A percentile compares a stretch with the other conserved stretches of the same genome.
Conservation (phyloP, 805 yeast species). For the Priceomyces carsonii region DNA sequence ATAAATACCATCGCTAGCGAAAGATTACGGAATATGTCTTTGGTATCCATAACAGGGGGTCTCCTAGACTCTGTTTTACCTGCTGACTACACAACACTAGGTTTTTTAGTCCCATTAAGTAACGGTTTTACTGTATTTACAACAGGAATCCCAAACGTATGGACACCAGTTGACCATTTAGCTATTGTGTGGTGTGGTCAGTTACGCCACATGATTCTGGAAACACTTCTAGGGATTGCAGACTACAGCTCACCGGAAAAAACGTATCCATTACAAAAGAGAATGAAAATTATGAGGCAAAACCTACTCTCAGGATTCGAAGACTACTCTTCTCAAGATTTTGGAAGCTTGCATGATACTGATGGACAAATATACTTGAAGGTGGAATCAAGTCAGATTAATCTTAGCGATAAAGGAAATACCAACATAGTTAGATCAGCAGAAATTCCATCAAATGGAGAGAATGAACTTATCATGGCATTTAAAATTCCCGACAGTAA, state of each 20-base stretch:
- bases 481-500: background rate
- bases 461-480: background rate
- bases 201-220: conserved; percentile 63
- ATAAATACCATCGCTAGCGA: conserved; percentile 35
- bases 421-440: no score
- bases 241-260: conserved; percentile 48
- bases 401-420: conserved; percentile 8
- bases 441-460: background rate
- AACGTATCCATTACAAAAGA: conserved; percentile 51
- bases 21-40: conserved; percentile 58
- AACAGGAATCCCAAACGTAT: conserved; percentile 84
- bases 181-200: conserved; percentile 98
- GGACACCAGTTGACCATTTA: conserved; percentile 93
- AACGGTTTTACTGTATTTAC: conserved; percentile 85
- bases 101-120: conserved; percentile 66
- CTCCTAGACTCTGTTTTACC: conserved; percentile 74
- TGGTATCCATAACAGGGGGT: conserved; percentile 92
- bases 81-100: conserved; percentile 82
- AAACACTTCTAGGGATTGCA: conserved; percentile 57
- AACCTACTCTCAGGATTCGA: conserved; percentile 60
- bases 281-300: conserved; percentile 60
- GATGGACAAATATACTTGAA: conserved; percentile 15
- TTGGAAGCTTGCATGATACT: conserved; percentile 21
- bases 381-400: conserved; percentile 18
- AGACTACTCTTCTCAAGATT: conserved; percentile 29